Base-by-base conservation (phyloP, 2,329 filamentous ascomycete species). In the Celoporthe dispersa region DNA sequence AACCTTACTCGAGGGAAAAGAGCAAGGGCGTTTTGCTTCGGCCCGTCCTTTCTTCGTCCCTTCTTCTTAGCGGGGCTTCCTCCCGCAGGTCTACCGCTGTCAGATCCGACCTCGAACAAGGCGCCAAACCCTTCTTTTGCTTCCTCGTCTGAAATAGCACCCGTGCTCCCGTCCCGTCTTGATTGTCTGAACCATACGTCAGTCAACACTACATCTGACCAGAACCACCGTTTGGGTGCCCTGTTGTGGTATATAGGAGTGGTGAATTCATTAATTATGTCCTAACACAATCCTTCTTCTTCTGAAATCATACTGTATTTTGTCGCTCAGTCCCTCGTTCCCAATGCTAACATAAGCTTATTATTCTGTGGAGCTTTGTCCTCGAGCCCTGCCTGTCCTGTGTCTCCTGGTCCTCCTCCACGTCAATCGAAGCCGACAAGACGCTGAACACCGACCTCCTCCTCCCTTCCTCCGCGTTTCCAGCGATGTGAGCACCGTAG, bases 401-500 rank as follows among this genome's bases (percentile, higher is more conserved):
- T 61, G 57, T 61, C 35, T 11, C 44, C 59, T 14, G 35, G 16
- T 33, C 14, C 25, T 28, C 7, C 31, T 28, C 41, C 33, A 68
- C 57, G 35, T 55, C 66, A 67, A 31, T 35, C 11, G 25, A 39
- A 16, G 12, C 16, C 25, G 28, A 8, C 9, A 2, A 19, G 48
- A 19, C 37, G 31, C 44, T 48, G 44, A 48, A 3, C 1, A n/a
- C 8, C 44, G n/a, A 19, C 62, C 14, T 53, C 41, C 12, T 14
- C 31, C 31, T 11, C 44, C 44, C 44, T n/a, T 48, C 44, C 8
- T 48, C 44, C 31, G 16, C 7, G 28, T 41, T 19, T 44, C 35
- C 7, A 61, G 67, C 67, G 31, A 69, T 69, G 67, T 69, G 31
- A 69, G 31, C 39, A 31, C 31, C 41, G 8, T 28, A 51, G 62